Base-by-base conservation (phyloP, 768 basidiomycete genomes). In the Tubosaeta sp. region DNA sequence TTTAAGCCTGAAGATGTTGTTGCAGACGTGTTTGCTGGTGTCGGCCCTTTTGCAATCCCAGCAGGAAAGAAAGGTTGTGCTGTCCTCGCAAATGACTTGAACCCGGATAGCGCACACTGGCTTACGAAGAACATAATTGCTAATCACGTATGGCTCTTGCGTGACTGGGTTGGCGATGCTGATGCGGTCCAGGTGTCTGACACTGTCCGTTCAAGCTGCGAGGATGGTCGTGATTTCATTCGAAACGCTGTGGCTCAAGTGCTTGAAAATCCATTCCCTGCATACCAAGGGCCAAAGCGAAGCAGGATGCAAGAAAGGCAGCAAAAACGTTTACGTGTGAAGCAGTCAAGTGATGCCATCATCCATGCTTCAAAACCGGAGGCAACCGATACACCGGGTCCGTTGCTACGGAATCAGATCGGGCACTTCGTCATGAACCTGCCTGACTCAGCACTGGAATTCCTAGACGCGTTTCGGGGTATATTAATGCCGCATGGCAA, bases 341-440 rank as follows among this genome's bases (percentile, higher is more conserved):
- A 27, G 32, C 44, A 42, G 18, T 36, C 47, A 10, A 46, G 19
- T 14, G 38, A 22, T 14, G 22, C 39, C 13, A 12, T 22, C 22
- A 35, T 9, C 22, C 46, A 45, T 22, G 30, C 42, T 24, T 19
- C 50, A 42, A 38, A 40, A 40, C 22, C 35, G n/a, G 39, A 56
- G 25, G 48, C 22, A n/a, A 45, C 56, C 39, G 27, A 49, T 31
- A 57, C 51, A 18, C 19, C 55, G 4, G 49, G 46, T 18, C 19
- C 58, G 39, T 71, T 67, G 8, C 65, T 73, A 32, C 81, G 87
- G 51, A 73, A 68, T 49, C 71, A 77, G 39, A 82, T 96, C 56
- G 71, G 82, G 12, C 95, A 96, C 65, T 94, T 91, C 63, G 87
- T 96, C n/a, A 95, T 99, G 94, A 99, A 99, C 68, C 76, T 99